Base-by-base conservation (phyloP, 345 rosid species). In the Eucalyptus erythrocorys region DNA sequence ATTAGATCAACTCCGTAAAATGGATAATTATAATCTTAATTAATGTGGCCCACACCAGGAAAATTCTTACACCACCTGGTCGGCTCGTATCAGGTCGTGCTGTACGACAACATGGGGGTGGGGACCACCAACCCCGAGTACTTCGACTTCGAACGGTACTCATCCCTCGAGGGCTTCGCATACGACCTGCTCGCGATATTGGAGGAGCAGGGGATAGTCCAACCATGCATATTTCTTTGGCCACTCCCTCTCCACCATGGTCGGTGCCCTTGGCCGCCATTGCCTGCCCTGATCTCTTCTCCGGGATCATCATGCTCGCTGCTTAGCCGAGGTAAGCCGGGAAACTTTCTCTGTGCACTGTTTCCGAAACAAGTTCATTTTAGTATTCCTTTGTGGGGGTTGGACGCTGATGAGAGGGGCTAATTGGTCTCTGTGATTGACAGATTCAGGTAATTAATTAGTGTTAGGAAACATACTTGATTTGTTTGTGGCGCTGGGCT, bases 71-170 rank as follows among this genome's bases (percentile, higher is more conserved):
- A n/a, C 22, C 98, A 95, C 91, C 93, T 97, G 4, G 66, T 96
- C 3, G 96, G 92, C 5, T 95, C 94, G 55, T 92, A 92, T 90
- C 93, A 93, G 26, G 94, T 97, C 19, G 91, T 97, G 27, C 84
- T 96, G 42, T 96, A 93, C 82, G 98, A 96, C 81, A 96, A 96
- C 90, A 97, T 96, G 94, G 97, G 99, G 42, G 95, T 96, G 10
- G 98, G 98, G 32, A 95, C 99, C 13, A 96, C 98, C 6, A 96
- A 96, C 49, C 98, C 99, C 0, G 98, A 96, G 2, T 95, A 94
- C 89, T 96, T 96, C 40, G 99, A 97, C 88, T 96, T 96, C 89
- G 90, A 93, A 30, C 90, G 99, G 53, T 95, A 96, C 90, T 50
- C 98, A 1, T 91, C 92, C 19, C 94, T 95, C 5, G 96, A 96